Evolutionary conservation across 352 stramenopile species (phyloP), one percentile per base, ranked within the genome.

Genomic region (Globisporangium iwayamae): DNA sequence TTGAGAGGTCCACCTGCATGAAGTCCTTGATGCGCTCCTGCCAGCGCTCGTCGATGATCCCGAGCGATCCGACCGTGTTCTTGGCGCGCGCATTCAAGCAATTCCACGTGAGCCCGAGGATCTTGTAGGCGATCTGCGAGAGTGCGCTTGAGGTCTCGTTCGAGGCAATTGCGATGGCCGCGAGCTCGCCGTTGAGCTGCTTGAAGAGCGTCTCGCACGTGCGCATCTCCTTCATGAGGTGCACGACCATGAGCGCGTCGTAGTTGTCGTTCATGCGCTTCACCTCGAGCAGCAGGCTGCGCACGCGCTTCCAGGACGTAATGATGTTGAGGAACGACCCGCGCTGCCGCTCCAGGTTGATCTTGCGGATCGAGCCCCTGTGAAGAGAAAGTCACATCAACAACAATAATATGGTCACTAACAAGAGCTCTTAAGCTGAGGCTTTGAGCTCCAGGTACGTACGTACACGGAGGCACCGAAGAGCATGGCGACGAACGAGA

Each of bases 171-270:
- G 79, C 79, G 45, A 92, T 78, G 34, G 73, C 50, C 53, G 75
- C 72, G 28, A 94, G 72, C 28, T 94, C 85, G 16, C 53, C 58
- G 50, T 91, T 79, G 39, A 94, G 78, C 65, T 90, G 79, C 65
- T 88, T 90, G 70, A 90, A 90, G 22, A 89, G 75, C 48, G 67
- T 81, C 64, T 94, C 85, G 50, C 82, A 92, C 43, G 78, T 81
- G 30, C 83, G 80, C 79, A 94, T 91, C 59, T 94, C 81, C 68
- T 94, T 91, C 58, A 91, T 78, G 48, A 94, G 69, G 43, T 89
- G 79, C 20, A 76, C 70, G 46, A 91, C 67, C 78, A 91, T 88
- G 45, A 79, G 69, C 28, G 83, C 66, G 54, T 93, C 82, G 61
- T 88, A 88, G 64, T 91, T 87, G 65, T 69, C 57, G 48, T 69